Evolutionary conservation across 495 filamentous ascomycete species (phyloP).

Genomic region (Cenococcum geophilum): DNA sequence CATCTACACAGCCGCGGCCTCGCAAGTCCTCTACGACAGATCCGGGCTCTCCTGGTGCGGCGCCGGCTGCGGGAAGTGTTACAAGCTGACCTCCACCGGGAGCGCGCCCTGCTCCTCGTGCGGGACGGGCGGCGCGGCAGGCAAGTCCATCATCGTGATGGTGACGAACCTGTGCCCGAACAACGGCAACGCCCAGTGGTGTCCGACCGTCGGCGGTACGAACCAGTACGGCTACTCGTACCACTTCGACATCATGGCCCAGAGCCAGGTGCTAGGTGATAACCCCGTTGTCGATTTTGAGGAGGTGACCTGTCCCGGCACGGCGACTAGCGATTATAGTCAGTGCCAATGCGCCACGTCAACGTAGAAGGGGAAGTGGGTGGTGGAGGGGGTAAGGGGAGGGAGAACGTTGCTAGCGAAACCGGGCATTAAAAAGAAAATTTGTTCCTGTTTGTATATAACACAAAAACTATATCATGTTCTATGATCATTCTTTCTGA

Average conservation of each 20-base stretch:
- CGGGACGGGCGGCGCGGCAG: conserved; percentile 36
- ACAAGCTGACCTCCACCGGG: conserved; percentile 40
- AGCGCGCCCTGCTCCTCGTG: conserved; percentile 27
- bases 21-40: too few relatives aligned
- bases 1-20: too few relatives aligned
- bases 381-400: too few relatives aligned
- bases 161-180: conserved; percentile 42
- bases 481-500: too few relatives aligned
- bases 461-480: too few relatives aligned
- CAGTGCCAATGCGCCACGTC: neutral
- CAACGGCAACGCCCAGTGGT: conserved; percentile 42
- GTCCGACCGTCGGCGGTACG: conserved; percentile 30
- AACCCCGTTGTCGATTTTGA: conserved; percentile 41
- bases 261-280: conserved; percentile 38
- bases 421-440: too few relatives aligned
- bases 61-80: conserved; percentile 41
- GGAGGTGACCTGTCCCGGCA: conserved; percentile 35
- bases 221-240: conserved; percentile 42
- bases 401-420: too few relatives aligned
- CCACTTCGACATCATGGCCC: conserved; percentile 44
- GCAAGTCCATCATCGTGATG: conserved; percentile 41
- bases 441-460: too few relatives aligned
- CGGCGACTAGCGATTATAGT: neutral
- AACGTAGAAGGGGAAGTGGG: too few relatives aligned
- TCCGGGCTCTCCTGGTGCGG: conserved; percentile 35